Evolutionary conservation across 2,329 filamentous ascomycete species (phyloP).

Genomic region (Lizonia empirigonia): DNA sequence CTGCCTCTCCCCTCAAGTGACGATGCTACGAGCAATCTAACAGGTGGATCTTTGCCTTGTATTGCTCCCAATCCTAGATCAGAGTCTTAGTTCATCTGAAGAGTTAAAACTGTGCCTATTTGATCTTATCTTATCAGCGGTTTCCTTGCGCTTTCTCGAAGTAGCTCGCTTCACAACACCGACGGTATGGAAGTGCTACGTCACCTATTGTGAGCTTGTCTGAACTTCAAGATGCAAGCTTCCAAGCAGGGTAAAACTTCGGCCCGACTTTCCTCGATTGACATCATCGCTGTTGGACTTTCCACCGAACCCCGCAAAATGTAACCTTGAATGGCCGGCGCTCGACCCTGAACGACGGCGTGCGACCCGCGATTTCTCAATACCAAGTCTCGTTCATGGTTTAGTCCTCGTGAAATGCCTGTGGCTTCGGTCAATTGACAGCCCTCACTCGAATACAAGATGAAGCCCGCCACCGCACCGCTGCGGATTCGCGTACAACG

Average conservation of each 20-base stretch:
- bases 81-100: not conserved
- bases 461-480: not conserved
- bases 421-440: constrained; percentile 5
- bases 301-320: constrained; percentile 26
- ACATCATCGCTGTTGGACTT: constrained; percentile 14
- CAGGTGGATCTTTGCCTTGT: not conserved
- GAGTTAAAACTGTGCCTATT: no score
- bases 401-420: not conserved
- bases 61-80: no score
- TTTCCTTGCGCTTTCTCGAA: constrained; percentile 1
- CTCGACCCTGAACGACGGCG: constrained; percentile 8
- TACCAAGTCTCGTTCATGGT: constrained; percentile 6
- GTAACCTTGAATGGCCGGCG: constrained; percentile 15
- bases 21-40: not conserved
- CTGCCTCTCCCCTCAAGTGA: not conserved
- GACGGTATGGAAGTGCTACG: not conserved
- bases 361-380: constrained; percentile 10
- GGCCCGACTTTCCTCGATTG: constrained; percentile 17
- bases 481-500: not conserved
- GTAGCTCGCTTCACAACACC: not conserved
- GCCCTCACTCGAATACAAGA: constrained; percentile 2
- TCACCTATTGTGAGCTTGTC: constrained; percentile 14
- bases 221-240: not conserved
- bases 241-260: constrained; percentile 4
- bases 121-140: constrained; percentile 13